Base-by-base conservation (phyloP, 2,329 filamentous ascomycete species). In the Zymoseptoria crescenta region DNA sequence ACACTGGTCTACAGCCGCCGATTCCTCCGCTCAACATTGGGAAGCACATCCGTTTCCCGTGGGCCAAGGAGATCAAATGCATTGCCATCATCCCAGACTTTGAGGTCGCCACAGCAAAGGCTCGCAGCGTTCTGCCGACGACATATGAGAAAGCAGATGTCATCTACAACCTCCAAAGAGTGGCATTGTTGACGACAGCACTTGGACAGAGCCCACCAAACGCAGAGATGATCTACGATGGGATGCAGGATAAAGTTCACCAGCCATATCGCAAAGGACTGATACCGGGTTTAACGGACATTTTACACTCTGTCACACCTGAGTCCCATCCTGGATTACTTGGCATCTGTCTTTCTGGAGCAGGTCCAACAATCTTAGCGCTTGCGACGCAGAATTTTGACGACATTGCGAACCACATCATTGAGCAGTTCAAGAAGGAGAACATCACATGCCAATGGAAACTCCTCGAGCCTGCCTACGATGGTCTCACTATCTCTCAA, bases 241-340 rank as follows among this genome's bases (percentile, higher is more conserved):
- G 92, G 52, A 99, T 99, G 94, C 94, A 97, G 77, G 94, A 99
- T 79, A 96, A 92, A 76, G 85, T 99, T 62, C 94, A 99, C 77
- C 94, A 99, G 76, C 94, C 91, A 50, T 97, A 99, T 79, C 87
- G 94, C 56, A 87, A 94, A 76, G 87, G 83, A 1, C 83, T 99
- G 62, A 96, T 99, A 67, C 94, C 94, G 1, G 94, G 93, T 0
- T 81, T 99, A 59, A 88, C 89, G 16, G 88, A 96, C 72, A 93
- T 99, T 56, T 85, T 99, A 56, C 85, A 91, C 73, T 93, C 88
- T 61, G 92, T 97, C 79, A 96, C 89, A 9, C 94, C 93, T 28
- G 83, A 84, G 70, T 88, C 88, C 4, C 91, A 96, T 72, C 86
- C 89, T 1, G 94, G 94, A 5, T 84, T 99, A 56, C 81, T 96